A percentile compares a stretch with the other conserved stretches of the same genome.
Conservation (phyloP, 2,329 filamentous ascomycete genomes). For the Penicillium frequentans region DNA sequence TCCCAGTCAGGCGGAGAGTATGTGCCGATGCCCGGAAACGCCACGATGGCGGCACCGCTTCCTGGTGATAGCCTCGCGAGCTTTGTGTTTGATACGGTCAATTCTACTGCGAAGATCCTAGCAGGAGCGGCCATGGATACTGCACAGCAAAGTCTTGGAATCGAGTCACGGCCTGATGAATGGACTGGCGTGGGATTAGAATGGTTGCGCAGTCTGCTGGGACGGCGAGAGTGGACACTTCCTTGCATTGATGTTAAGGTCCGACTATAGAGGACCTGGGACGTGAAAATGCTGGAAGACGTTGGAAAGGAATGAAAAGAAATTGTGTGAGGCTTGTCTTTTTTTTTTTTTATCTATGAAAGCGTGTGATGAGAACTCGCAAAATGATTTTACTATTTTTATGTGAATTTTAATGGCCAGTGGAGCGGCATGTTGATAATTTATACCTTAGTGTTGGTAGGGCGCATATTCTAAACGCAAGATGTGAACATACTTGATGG, state of each 20-base stretch:
- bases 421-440: neutral
- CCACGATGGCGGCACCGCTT: constrained; percentile 20
- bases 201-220: constrained; percentile 80
- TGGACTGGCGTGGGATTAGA: constrained; percentile 79
- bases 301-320: neutral
- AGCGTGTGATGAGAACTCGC: neutral
- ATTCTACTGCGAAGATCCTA: constrained; percentile 69
- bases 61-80: constrained; percentile 34
- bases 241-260: constrained; percentile 90
- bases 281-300: neutral
- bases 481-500: neutral
- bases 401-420: neutral
- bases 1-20: constrained; percentile 27
- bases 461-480: neutral
- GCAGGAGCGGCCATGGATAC: constrained; percentile 67
- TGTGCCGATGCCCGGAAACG: constrained; percentile 9
- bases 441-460: neutral
- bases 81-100: constrained; percentile 53
- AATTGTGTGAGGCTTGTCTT: neutral
- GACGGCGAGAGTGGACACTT: constrained; percentile 82
- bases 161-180: constrained; percentile 52
- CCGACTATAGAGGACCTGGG: constrained; percentile 55
- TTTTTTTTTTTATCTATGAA: neutral
- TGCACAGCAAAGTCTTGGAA: constrained; percentile 43
- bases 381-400: neutral